Evolutionary conservation across 2,329 filamentous ascomycete species (phyloP).

Genomic region (Ceratocystis colombiana): DNA sequence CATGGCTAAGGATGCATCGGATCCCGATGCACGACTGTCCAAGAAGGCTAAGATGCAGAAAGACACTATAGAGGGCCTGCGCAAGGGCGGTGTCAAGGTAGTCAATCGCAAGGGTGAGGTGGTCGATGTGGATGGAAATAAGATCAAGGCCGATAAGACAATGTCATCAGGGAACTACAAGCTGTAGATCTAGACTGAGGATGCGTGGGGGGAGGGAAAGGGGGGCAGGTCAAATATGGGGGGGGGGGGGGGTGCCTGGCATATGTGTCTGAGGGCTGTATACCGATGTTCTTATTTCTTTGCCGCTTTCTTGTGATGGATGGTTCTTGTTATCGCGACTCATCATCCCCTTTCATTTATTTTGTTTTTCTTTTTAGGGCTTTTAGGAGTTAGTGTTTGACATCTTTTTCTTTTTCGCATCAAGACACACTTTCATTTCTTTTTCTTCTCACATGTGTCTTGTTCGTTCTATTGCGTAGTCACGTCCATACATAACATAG

Average conservation of each 20-base stretch:
- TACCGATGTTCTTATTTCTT: background rate
- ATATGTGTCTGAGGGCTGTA: constrained; percentile 3
- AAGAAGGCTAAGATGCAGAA: constrained; percentile 35
- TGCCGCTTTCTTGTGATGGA: background rate
- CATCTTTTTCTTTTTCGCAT: constrained; percentile 16
- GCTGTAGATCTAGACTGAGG: constrained; percentile 36
- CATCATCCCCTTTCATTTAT: background rate
- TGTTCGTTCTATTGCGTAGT: background rate
- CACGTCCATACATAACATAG: background rate
- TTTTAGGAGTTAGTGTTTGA: constrained; percentile 20
- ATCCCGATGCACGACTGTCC: constrained; percentile 31
- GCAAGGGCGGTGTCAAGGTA: constrained; percentile 80
- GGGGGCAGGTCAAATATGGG: background rate
- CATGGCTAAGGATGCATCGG: constrained; percentile 52
- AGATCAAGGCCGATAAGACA: constrained; percentile 47
- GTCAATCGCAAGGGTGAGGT: constrained; percentile 85
- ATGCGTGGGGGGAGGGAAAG: constrained; percentile 26
- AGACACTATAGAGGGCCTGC: constrained; percentile 55
- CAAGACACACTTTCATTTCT: constrained; percentile 9
- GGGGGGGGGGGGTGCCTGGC: constrained; percentile 24
- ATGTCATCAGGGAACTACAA: constrained; percentile 51
- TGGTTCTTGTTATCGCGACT: constrained; percentile 10
- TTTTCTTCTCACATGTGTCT: background rate
- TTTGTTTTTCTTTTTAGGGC: constrained; percentile 12
- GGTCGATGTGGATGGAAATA: constrained; percentile 72